Evolutionary conservation across 805 yeast genomes (phyloP).

Genomic region (Metschnikowia chrysomelidarum): DNA sequence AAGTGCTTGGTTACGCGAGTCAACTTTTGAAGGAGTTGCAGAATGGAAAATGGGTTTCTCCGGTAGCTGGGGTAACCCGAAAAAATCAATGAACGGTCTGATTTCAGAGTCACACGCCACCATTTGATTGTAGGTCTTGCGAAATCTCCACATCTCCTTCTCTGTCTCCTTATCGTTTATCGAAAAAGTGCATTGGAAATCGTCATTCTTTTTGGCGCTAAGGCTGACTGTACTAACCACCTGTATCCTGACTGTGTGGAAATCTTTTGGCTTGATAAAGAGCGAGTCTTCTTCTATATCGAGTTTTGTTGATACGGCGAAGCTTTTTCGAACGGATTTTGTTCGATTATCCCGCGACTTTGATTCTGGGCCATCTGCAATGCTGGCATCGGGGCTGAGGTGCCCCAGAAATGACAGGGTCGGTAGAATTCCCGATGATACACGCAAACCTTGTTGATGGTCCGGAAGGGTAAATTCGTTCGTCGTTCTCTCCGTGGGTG

Average conservation of each 20-base stretch:
- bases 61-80: conserved; percentile 63
- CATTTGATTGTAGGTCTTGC: conserved; percentile 63
- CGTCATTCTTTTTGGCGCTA: conserved; percentile 45
- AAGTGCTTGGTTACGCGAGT: conserved; percentile 52
- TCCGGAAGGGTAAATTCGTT: too few relatives aligned
- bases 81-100: conserved; percentile 48
- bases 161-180: conserved; percentile 59
- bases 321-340: too few relatives aligned
- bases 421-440: too few relatives aligned
- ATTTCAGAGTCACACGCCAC: conserved; percentile 58
- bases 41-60: conserved; percentile 57
- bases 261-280: conserved; percentile 59
- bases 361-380: too few relatives aligned
- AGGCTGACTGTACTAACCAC: conserved; percentile 47
- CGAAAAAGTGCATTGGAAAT: conserved; percentile 59
- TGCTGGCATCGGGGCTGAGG: too few relatives aligned
- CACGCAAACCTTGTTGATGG: too few relatives aligned
- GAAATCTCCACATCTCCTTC: conserved; percentile 73
- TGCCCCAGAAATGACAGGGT: too few relatives aligned
- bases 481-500: too few relatives aligned
- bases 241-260: conserved; percentile 48
- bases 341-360: too few relatives aligned
- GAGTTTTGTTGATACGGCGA: conserved; percentile 16
- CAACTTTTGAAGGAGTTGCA: conserved; percentile 64
- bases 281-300: conserved; percentile 39